phyloP scores from a whole-genome alignment of 2,329 filamentous ascomycete genomes.

The Colletotrichum tanaceti region DNA sequence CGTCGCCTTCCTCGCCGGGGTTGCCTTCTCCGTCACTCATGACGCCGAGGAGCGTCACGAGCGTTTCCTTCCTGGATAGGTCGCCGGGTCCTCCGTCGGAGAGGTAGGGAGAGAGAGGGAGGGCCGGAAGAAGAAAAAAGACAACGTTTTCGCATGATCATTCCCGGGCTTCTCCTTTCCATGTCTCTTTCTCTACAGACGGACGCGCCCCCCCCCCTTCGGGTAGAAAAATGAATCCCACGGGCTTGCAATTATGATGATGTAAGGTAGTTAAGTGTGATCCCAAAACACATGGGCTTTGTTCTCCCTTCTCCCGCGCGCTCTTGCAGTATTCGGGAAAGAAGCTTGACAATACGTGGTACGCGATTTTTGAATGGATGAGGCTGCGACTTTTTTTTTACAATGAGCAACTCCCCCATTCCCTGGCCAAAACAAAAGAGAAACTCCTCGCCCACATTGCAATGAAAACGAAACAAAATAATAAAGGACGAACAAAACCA shows the following conservation, averaged over 20 bases:
- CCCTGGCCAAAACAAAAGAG: neutral
- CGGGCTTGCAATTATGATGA: neutral
- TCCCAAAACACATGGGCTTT: neutral
- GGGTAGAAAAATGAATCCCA: neutral
- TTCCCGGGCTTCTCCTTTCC: neutral
- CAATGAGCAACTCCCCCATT: slow-evolving; percentile 17
- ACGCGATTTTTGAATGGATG: slow-evolving; percentile 11
- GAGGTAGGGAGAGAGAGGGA: neutral
- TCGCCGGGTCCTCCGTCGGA: slow-evolving; percentile 25
- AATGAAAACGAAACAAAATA: neutral
- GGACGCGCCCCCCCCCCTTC: neutral
- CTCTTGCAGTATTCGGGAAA: slow-evolving; percentile 1
- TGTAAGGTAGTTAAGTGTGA: neutral
- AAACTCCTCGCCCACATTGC: slow-evolving; percentile 21
- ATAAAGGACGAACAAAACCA: neutral
- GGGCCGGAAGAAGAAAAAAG: neutral
- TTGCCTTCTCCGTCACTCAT: slow-evolving; percentile 24
- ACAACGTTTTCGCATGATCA: neutral
- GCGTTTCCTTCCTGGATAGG: slow-evolving; percentile 29
- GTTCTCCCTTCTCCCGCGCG: neutral
- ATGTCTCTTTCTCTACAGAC: neutral
- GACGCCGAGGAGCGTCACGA: slow-evolving; percentile 30
- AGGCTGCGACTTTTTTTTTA: slow-evolving; percentile 15
- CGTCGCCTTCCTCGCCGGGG: slow-evolving; percentile 35
- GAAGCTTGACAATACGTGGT: slow-evolving; percentile 21